These are phyloP conservation scores for Striga hermonthica DNA, from an alignment of 305 asterid genomes.

Conservation along the genomic window DNA sequence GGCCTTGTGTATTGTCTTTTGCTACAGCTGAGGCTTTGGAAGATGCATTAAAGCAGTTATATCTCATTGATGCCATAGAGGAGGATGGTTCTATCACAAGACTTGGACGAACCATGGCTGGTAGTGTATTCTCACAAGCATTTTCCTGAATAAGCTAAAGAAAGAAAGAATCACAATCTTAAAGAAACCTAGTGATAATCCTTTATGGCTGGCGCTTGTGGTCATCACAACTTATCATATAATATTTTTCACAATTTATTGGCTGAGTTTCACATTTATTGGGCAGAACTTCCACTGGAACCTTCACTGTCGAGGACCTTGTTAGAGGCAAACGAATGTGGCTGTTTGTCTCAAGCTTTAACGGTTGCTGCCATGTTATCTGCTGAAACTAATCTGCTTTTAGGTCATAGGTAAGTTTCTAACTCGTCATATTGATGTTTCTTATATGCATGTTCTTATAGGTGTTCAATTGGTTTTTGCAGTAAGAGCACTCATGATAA, in stretches of 20 bases:
- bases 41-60: conserved; percentile 89
- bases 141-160: neutral
- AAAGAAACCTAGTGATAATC: neutral
- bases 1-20: conserved; percentile 28
- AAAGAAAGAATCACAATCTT: neutral
- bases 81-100: conserved; percentile 77
- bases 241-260: neutral
- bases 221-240: neutral
- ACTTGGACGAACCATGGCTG: conserved; percentile 87
- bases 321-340: conserved; percentile 84
- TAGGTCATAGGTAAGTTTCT: conserved; percentile 58
- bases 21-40: conserved; percentile 80
- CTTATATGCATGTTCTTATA: conserved; percentile 3
- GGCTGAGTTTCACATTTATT: neutral
- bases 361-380: conserved; percentile 95
- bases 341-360: conserved; percentile 81
- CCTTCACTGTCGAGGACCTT: conserved; percentile 95
- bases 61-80: conserved; percentile 85
- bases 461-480: conserved; percentile 29
- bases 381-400: conserved; percentile 77
- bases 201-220: conserved; percentile 7
- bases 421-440: conserved; percentile 13
- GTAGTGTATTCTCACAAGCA: conserved; percentile 35
- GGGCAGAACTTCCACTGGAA: conserved; percentile 92
- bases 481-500: conserved; percentile 55